Evolutionary conservation across 2,329 filamentous ascomycete genomes (phyloP).

Genomic region (Paecilomyces dactylethromorphus): DNA sequence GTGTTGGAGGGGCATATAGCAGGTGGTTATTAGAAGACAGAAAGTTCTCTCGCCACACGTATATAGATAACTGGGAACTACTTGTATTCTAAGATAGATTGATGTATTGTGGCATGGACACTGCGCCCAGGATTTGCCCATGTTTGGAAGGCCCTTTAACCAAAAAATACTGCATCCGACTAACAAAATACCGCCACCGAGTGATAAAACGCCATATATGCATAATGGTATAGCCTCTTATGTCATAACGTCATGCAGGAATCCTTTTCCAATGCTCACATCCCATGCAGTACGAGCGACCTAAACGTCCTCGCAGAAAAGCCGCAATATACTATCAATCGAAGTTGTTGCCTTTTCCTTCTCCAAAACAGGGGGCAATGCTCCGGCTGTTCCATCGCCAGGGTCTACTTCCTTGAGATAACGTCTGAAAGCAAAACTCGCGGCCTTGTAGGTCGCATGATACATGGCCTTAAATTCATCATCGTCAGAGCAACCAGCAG

Average conservation of each 20-base stretch:
- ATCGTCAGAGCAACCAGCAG: conserved; percentile 19
- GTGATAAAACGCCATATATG: not conserved
- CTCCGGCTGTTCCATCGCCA: conserved; percentile 1
- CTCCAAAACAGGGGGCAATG: conserved; percentile 19
- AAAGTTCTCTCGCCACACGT: too few species aligned
- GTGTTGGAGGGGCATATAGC: too few species aligned
- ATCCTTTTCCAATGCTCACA: not conserved
- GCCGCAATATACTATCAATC: conserved; percentile 33
- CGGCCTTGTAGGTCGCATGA: conserved; percentile 37
- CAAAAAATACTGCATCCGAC: not conserved
- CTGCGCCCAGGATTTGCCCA: not conserved
- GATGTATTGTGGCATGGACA: too few species aligned
- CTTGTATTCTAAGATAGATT: too few species aligned
- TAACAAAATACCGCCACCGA: not conserved
- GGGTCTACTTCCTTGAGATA: conserved; percentile 23
- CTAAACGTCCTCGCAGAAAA: conserved; percentile 35
- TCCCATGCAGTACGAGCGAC: not conserved
- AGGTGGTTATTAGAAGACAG: too few species aligned
- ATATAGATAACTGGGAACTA: too few species aligned
- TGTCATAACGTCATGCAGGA: not conserved
- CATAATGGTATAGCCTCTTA: not conserved
- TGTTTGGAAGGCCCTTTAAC: not conserved
- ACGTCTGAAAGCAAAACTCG: conserved; percentile 35
- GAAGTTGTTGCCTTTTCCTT: conserved; percentile 34
- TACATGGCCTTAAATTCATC: conserved; percentile 40